Evolutionary conservation across 148 eudicot species (phyloP), one percentile per base, ranked within the genome.

Genomic region (Vaccinium myrtillus): DNA sequence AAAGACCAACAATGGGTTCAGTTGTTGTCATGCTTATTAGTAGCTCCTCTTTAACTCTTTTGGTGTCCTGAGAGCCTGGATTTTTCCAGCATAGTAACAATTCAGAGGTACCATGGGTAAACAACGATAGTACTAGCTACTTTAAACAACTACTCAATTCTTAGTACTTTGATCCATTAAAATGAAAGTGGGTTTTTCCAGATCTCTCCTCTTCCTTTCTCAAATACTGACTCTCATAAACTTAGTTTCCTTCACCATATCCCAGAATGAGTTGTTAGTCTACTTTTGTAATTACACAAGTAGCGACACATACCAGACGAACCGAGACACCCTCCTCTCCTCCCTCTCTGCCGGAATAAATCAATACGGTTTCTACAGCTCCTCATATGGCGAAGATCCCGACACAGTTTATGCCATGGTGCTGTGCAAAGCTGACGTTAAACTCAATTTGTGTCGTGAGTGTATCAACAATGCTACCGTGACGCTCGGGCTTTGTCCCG

Each of bases 331-430:
- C 58, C 61, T 85, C 75, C 84, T 92, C 70, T 55, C 84, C 9
- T 86, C 91, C n/a, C 87, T 94, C 51, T 71, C 92, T 69, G 49
- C 88, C 6, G 78, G 85, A 56, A 49, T 83, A 46, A n/a, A 84
- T 14, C 51, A 58, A 81, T 75, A 76, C 58, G 94, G 97, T 6
- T 94, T 88, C 79, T 81, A 77, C 88, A 67, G 81, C 30, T 63
- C 88, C 50, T 86, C 93, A 2, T 80, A 63, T 0, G 93, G 91
- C 0, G 30, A 83, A 58, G 48, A 27, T 49, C 12, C 84, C 1
- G 88, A 93, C 73, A 65, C 23, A 18, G 93, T 75, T 79, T 51
- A 92, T 36, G 90, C 86, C 1, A 67, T 87, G 5, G 90, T 81
- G 10, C 86, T 94, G 2, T 94, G 94, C 73, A 84, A 91, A 55